These are phyloP conservation scores for Tolypocladium tundrense DNA, from an alignment of 2,329 filamentous ascomycete species.

Conservation along the genomic window DNA sequence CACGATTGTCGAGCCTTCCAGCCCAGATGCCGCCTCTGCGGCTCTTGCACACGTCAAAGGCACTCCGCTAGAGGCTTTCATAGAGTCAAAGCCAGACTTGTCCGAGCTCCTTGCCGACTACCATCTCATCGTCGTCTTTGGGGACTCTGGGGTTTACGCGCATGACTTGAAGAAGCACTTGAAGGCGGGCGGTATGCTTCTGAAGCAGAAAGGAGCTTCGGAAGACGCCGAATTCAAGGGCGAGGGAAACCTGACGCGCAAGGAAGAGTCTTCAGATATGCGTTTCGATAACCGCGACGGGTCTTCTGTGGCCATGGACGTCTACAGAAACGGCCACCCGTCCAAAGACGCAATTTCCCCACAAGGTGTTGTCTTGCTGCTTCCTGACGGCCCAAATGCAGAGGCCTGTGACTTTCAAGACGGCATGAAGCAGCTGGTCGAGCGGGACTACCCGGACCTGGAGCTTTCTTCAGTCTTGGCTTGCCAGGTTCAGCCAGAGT, in stretches of 20 bases:
- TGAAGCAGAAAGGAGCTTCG: constrained; percentile 6
- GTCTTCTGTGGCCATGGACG: neutral
- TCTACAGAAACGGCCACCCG: constrained; percentile 1
- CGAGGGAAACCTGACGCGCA: neutral
- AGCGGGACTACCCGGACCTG: neutral
- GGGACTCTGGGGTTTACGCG: constrained; percentile 6
- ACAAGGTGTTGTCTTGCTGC: constrained; percentile 9
- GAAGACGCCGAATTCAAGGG: neutral
- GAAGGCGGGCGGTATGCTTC: constrained; percentile 16
- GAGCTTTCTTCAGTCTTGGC: constrained; percentile 2
- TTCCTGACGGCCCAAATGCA: neutral
- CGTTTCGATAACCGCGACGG: neutral
- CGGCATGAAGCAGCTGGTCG: neutral
- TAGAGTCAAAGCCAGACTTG: constrained; percentile 17
- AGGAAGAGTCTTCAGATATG: neutral
- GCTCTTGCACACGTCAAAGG: constrained; percentile 6
- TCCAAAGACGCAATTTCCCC: neutral
- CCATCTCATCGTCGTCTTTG: constrained; percentile 20
- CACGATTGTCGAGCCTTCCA: constrained; percentile 13
- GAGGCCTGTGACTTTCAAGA: neutral
- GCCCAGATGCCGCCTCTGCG: constrained; percentile 1
- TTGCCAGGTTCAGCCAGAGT: constrained; percentile 5
- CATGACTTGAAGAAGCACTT: constrained; percentile 13
- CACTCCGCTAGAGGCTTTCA: constrained; percentile 9
- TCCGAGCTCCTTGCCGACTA: constrained; percentile 17